Evolutionary conservation across 2,329 filamentous ascomycete species (phyloP).

Genomic region (Mycocentrospora acerina): DNA sequence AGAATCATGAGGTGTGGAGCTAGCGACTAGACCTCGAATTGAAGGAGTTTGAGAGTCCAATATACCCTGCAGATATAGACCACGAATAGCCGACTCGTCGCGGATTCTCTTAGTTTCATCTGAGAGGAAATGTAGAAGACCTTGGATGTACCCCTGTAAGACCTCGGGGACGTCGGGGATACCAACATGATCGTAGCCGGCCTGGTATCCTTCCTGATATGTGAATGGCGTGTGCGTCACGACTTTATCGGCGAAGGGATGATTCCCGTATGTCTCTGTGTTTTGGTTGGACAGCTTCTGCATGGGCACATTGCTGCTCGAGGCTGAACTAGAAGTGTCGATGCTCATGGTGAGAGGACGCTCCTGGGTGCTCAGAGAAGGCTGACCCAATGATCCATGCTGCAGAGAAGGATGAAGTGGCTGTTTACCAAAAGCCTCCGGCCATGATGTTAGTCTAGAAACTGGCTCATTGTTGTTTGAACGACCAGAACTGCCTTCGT

Average conservation of each 20-base stretch:
- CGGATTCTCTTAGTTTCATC: slow-evolving; percentile 27
- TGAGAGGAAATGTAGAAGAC: slow-evolving; percentile 31
- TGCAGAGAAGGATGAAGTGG: slow-evolving; percentile 19
- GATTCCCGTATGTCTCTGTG: slow-evolving; percentile 22
- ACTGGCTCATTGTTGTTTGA: slow-evolving; percentile 21
- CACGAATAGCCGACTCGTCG: slow-evolving; percentile 10
- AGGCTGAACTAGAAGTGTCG: slow-evolving; percentile 8
- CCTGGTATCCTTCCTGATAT: slow-evolving; percentile 43
- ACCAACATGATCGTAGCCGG: slow-evolving; percentile 37
- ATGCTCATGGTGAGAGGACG: slow-evolving; percentile 6
- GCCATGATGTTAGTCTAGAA: slow-evolving; percentile 33
- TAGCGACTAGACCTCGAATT: slow-evolving; percentile 27
- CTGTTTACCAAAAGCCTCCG: slow-evolving; percentile 32
- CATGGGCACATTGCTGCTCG: slow-evolving; percentile 11
- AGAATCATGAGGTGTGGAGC: slow-evolving; percentile 30
- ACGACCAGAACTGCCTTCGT: slow-evolving; percentile 25
- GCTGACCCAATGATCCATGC: slow-evolving; percentile 10
- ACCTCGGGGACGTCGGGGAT: slow-evolving; percentile 35
- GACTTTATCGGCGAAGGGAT: slow-evolving; percentile 22
- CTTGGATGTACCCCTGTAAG: slow-evolving; percentile 37
- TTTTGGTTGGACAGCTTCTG: slow-evolving; percentile 18
- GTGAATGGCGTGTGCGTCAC: slow-evolving; percentile 29
- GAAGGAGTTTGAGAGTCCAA: slow-evolving; percentile 24
- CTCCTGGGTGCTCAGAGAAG: slow-evolving; percentile 5
- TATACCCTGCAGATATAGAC: slow-evolving; percentile 8